Conservation (phyloP, 1,139 yeast species). For the Eremothecium cymbalariae region DNA sequence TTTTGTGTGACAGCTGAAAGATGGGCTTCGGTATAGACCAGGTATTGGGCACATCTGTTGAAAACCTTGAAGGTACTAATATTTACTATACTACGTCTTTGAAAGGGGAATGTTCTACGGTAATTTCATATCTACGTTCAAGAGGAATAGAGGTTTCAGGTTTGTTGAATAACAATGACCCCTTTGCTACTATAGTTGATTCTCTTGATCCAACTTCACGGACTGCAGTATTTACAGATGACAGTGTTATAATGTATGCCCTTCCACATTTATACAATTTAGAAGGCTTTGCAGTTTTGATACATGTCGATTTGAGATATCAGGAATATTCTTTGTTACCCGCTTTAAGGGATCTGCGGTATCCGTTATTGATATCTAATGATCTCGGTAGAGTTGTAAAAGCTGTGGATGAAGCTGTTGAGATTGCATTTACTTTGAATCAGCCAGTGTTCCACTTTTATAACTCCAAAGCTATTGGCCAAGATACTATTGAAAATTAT, state of each 20-base stretch:
- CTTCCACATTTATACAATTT: slow-evolving; percentile 53
- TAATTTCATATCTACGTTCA: too few species aligned
- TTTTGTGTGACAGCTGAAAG: too few species aligned
- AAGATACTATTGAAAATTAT: too few species aligned
- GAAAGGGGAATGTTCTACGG: too few species aligned
- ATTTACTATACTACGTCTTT: too few species aligned
- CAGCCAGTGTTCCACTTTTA: slow-evolving; percentile 63
- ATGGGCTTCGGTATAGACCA: too few species aligned
- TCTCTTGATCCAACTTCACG: slow-evolving; percentile 11
- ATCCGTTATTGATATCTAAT: slow-evolving; percentile 58
- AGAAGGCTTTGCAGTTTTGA: slow-evolving; percentile 41
- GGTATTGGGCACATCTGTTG: too few species aligned
- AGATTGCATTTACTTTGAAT: slow-evolving; percentile 42
- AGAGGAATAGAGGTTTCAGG: slow-evolving; percentile 12
- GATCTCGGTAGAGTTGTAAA: slow-evolving; percentile 45
- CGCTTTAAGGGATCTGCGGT: slow-evolving; percentile 61
- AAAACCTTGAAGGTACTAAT: too few species aligned
- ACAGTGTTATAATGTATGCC: slow-evolving; percentile 47
- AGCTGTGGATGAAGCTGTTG: slow-evolving; percentile 45
- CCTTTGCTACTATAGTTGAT: slow-evolving; percentile 21
- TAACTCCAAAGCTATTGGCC: too few species aligned
- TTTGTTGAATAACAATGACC: slow-evolving; percentile 25
- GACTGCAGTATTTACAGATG: slow-evolving; percentile 38
- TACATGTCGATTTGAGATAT: slow-evolving; percentile 50
- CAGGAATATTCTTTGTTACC: slow-evolving; percentile 61